Evolutionary conservation across 148 eudicot species (phyloP), one percentile per base, ranked within the genome.

Genomic region (Spergularia bocconei): DNA sequence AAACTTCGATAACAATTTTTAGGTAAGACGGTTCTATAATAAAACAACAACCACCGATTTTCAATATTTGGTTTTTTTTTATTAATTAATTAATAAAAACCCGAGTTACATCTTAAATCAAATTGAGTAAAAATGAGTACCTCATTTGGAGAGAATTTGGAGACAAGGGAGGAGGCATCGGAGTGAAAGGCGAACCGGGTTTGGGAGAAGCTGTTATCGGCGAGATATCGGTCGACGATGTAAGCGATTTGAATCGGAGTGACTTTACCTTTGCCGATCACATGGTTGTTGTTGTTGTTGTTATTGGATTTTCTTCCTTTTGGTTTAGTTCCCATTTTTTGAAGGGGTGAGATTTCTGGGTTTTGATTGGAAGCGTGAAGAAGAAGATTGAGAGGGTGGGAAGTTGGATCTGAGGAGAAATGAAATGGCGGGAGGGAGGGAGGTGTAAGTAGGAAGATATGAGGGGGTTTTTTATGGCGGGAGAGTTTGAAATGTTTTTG

Each of bases 181-280:
- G 79, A 52, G 0, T 91, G 92, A 75, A 93, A 93, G 36, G 77
- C n/a, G 73, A 90, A 74, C 0, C 92, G 90, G 13, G 97, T 84
- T 2, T 74, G 71, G 21, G 85, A 17, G 77, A 11, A 89, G 11
- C 79, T 81, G 78, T 91, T 89, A 75, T 89, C 97, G 25, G 87
- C 87, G 7, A 93, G 90, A 50, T 93, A 93, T 0, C 92, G 91
- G 60, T 93, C 97, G 23, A 93, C 92, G 50, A 93, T 79, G 85
- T 89, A 91, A 7, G 98, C 98, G 21, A 93, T 86, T 77, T 93
- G 98, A 29, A 85, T 78, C 0, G 97, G 89, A 0, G 97, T 93
- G 0, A 93, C 86, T 71, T 88, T 87, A 10, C 94, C 94, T 39
- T 81, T 90, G 0, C 92, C 97, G 2, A 85, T 63, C 14, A 53